Evolutionary conservation across 305 asterid genomes (phyloP).

Genomic region (Fraxinus latifolia): DNA sequence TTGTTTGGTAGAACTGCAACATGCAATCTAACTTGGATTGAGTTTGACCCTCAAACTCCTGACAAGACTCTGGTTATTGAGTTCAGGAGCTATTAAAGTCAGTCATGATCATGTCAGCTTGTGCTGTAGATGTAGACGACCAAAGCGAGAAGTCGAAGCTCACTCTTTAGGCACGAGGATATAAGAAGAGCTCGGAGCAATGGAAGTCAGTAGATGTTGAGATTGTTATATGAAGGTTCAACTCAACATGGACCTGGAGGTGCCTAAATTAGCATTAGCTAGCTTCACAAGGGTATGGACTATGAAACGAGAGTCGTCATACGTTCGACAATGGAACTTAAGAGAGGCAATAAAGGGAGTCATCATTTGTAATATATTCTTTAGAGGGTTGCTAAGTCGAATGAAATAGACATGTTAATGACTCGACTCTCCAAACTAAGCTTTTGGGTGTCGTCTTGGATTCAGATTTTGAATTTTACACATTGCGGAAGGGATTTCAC

Average conservation of each 20-base stretch:
- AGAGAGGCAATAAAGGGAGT: not conserved
- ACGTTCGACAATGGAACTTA: not conserved
- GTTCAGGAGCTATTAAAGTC: not conserved
- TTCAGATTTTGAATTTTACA: not conserved
- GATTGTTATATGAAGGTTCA: not conserved
- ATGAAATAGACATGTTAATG: not conserved
- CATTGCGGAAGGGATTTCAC: not conserved
- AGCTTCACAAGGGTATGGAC: not conserved
- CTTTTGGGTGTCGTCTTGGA: not conserved
- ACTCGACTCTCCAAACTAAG: not conserved
- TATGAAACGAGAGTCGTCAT: not conserved
- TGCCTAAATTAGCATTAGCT: not conserved
- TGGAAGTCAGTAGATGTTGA: not conserved
- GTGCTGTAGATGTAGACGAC: not conserved
- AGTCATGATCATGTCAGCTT: not conserved
- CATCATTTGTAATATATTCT: not conserved
- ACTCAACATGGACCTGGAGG: not conserved
- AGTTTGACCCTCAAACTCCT: not conserved
- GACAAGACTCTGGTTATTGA: not conserved
- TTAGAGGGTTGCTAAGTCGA: not conserved
- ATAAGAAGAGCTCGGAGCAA: not conserved
- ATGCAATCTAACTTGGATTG: not conserved
- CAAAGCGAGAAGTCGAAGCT: not conserved
- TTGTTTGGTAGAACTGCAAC: not conserved
- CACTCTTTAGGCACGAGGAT: not conserved